Evolutionary conservation across 768 basidiomycete genomes (phyloP), one percentile per base, ranked within the genome.

Genomic region (Calocybe indica): DNA sequence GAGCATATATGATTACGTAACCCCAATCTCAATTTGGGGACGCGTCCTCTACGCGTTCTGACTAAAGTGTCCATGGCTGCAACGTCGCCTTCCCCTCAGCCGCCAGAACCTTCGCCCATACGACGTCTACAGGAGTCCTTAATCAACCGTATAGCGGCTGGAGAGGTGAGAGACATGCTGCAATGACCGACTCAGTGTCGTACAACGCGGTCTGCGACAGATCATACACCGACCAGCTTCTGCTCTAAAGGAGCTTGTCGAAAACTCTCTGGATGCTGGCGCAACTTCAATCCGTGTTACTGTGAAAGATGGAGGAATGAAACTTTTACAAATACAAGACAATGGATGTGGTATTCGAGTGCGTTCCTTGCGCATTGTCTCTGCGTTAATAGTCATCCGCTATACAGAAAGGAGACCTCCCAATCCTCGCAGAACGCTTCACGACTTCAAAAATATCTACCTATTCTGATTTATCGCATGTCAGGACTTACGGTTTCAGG

Each of bases 341-440:
- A 96, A 99, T 61, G 95, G 96, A 0, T 89, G 82, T 65, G 96
- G 95, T 2, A 97, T 98, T 58, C 79, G 87, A 40, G 93, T 92
- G 57, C 59, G 84, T 68, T 30, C 40, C n/a, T 9, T 48, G 14
- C 35, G 5, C 8, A 30, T 15, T 47, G 3, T 37, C 1, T 7
- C 8, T 8, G 29, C 34, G 10, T 10, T 37, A 28, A 10, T 36
- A 22, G n/a, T 37, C 3, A 40, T 33, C 5, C 15, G 22, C 6
- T 14, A 49, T 33, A 22, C 56, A 96, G 92, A 92, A 88, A 80
- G 61, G 73, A 6, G 94, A 97, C 58, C 70, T 99, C 3, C 84
- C 91, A 1, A 84, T 99, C 14, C 75, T 99, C 5, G 94, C 95
- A 36, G 88, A 94, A 62, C 76, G 96, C 5, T 97, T 95, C 61